Conservation (phyloP, 345 rosid species). For the Salix viminalis region DNA sequence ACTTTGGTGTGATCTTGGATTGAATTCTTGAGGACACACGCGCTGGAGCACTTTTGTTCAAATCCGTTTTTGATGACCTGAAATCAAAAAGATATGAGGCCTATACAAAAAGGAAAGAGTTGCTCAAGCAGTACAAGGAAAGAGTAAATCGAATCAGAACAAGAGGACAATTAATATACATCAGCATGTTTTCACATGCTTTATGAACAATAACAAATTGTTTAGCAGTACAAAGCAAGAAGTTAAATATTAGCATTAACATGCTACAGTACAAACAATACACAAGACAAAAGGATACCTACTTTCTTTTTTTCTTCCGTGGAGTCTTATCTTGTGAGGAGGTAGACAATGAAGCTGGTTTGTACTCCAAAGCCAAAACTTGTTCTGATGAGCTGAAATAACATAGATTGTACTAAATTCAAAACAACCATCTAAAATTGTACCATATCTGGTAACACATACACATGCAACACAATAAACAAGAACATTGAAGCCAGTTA, state of each 20-base stretch:
- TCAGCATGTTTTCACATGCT: not conserved
- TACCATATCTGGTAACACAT: not conserved
- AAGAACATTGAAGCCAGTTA: not conserved
- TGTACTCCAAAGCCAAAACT: slow-evolving; percentile 20
- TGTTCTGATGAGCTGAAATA: slow-evolving; percentile 33
- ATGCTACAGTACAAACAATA: not conserved
- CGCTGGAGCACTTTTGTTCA: slow-evolving; percentile 1
- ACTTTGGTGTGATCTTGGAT: slow-evolving; percentile 42
- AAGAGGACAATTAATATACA: not conserved
- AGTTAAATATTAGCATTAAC: not conserved
- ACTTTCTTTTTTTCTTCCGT: slow-evolving; percentile 34
- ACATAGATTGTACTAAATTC: slow-evolving; percentile 2
- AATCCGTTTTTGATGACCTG: slow-evolving; percentile 14
- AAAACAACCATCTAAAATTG: not conserved
- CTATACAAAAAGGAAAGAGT: not conserved
- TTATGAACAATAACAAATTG: not conserved
- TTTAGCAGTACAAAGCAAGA: not conserved
- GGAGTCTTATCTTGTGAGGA: slow-evolving; percentile 22
- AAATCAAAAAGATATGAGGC: not conserved
- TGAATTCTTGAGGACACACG: slow-evolving; percentile 21
- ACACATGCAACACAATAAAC: not conserved
- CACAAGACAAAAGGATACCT: slow-evolving; percentile 6
- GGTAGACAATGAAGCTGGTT: slow-evolving; percentile 18
- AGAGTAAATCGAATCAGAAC: not conserved
- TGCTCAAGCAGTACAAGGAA: not conserved